Evolutionary conservation across 2,329 filamentous ascomycete species (phyloP), one percentile per base, ranked within the genome.

Genomic region (Tolypocladium endophyticum): DNA sequence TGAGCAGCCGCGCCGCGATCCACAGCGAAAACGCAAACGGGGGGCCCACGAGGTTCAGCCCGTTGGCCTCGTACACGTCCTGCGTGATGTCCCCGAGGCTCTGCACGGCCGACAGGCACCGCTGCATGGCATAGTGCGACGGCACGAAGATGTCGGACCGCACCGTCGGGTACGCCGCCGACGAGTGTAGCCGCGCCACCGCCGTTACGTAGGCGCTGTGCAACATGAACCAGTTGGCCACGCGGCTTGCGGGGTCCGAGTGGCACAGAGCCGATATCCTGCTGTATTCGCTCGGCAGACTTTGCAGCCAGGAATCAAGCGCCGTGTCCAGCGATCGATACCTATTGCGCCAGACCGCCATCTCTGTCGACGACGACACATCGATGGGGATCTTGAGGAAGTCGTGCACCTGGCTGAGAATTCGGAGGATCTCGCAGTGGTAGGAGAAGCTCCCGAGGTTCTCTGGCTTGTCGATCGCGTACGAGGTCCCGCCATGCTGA

Each of bases 141-240:
- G 76, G 76, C 8, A 74, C 68, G 39, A 78, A 76, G n/a, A 76
- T 70, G 38, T 73, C 70, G 6, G 75, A 76, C 7, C 72, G 68
- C 0, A 73, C 65, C 0, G 70, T 73, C 4, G 76, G 76, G 57
- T 78, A 78, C 3, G 76, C 76, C 0, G 76, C 75, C 3, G 74
- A 71, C 3, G 76, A 76, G 60, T 78, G 76, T n/a, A 78, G 66
- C 0, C 76, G 72, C 3, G 78, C 74, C 7, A 76, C 76, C 3
- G 74, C 70, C 0, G 74, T 76, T 16, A 78, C 75, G 54, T 77
- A 78, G 9, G 76, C 76, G 62, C 75, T 76, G 33, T 78, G 76
- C 11, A 78, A 66, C 73, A 77, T 76, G 60, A 77, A 77, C 75
- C 75, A 77, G 62, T 77, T 77, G n/a, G 75, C 75, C 1, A 77